Evolutionary conservation across 495 filamentous ascomycete genomes (phyloP).

Genomic region (Bombardia bombarda): DNA sequence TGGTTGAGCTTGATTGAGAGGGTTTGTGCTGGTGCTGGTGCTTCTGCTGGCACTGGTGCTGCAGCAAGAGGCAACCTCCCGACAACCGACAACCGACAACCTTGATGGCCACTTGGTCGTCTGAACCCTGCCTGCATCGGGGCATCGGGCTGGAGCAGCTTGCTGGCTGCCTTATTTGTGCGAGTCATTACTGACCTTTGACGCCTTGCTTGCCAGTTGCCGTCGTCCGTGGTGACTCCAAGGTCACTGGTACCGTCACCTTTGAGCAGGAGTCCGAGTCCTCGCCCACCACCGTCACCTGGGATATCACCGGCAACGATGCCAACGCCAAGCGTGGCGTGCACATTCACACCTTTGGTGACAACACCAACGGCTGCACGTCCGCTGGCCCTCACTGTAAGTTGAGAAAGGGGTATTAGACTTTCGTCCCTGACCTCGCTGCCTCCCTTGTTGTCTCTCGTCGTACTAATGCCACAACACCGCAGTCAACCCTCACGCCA

Average conservation of each 20-base stretch:
- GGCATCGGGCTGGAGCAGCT: background rate
- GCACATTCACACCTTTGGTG: constrained; percentile 97
- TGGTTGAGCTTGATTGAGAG: constrained; percentile 10
- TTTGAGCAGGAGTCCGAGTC: constrained; percentile 86
- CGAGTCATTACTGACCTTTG: constrained; percentile 20
- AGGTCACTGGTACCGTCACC: constrained; percentile 82
- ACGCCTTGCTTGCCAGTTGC: constrained; percentile 53
- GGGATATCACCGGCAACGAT: constrained; percentile 88
- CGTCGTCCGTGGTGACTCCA: constrained; percentile 94
- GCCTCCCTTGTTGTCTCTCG: too few relatives aligned
- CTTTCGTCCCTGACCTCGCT: background rate
- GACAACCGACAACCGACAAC: constrained; percentile 5
- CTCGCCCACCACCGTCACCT: constrained; percentile 75
- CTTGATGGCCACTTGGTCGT: constrained; percentile 29
- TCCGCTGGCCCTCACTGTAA: constrained; percentile 93
- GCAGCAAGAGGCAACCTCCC: background rate
- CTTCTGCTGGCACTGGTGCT: background rate
- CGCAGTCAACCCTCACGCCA: constrained; percentile 86
- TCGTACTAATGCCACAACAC: too few relatives aligned
- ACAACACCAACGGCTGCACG: constrained; percentile 99
- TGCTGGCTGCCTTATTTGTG: too few relatives aligned
- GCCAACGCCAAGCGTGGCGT: constrained; percentile 92
- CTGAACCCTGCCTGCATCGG: background rate
- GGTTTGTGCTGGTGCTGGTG: constrained; percentile 7
- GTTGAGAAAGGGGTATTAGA: constrained; percentile 15